Evolutionary conservation across 441 rosid species (phyloP).

Genomic region (Syzygium malaccense): DNA sequence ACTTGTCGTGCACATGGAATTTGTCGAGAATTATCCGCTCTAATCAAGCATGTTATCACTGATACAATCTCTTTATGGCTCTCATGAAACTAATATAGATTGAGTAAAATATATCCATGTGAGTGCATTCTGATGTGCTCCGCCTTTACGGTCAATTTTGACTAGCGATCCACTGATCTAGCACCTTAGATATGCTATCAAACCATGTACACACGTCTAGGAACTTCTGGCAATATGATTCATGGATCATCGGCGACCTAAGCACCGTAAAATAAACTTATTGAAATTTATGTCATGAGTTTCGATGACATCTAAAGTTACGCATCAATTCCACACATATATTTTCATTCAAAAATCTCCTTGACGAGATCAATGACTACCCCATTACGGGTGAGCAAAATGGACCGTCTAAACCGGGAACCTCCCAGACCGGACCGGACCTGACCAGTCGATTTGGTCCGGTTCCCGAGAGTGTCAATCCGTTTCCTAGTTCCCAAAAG

Average conservation of each 20-base stretch:
- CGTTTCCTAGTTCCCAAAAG: no score
- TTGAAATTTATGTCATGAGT: neutral
- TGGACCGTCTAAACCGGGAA: fast-evolving
- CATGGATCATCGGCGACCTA: neutral
- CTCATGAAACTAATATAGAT: neutral
- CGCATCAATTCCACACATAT: neutral
- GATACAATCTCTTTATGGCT: neutral
- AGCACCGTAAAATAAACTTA: neutral
- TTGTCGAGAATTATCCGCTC: neutral
- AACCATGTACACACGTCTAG: neutral
- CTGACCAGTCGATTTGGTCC: no score
- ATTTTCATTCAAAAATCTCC: neutral
- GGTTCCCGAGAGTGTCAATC: no score
- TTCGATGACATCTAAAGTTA: neutral
- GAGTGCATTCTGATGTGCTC: neutral
- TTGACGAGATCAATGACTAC: neutral
- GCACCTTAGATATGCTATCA: neutral
- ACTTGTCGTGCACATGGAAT: neutral
- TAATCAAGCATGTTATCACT: neutral
- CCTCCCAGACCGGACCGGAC: fast-evolving
- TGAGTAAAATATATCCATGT: neutral
- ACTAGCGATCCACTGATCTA: neutral
- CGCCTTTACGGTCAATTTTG: neutral
- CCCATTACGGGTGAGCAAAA: neutral
- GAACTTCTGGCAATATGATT: neutral